Conservation (phyloP, 768 basidiomycete genomes). For the Suillus variegatus region DNA sequence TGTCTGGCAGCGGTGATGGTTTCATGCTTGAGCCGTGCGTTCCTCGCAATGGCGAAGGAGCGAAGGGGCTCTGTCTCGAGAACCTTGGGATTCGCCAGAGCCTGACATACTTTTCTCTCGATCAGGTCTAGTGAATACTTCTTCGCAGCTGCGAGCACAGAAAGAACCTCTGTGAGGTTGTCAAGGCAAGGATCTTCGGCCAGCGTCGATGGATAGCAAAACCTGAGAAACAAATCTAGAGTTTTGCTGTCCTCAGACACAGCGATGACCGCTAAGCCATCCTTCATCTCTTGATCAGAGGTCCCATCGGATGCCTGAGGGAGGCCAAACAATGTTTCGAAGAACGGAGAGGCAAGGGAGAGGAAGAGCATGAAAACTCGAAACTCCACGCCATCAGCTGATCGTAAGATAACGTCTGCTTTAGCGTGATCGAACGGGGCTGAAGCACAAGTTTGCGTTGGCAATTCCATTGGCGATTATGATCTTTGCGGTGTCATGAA, state of each 20-base stretch:
- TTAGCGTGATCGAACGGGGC: slow-evolving; percentile 12
- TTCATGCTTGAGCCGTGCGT: slow-evolving; percentile 22
- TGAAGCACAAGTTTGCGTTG: neutral
- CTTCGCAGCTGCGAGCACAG: slow-evolving; percentile 20
- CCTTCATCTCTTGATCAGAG: slow-evolving; percentile 5
- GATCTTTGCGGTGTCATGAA: neutral
- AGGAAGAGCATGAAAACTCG: slow-evolving; percentile 29
- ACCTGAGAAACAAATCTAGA: slow-evolving; percentile 20
- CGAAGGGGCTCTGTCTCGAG: slow-evolving; percentile 22
- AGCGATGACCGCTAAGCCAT: slow-evolving; percentile 12
- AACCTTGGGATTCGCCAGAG: slow-evolving; percentile 15
- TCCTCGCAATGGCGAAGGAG: slow-evolving; percentile 29
- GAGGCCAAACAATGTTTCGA: slow-evolving; percentile 28
- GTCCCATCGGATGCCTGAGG: slow-evolving; percentile 18
- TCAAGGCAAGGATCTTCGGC: slow-evolving; percentile 20
- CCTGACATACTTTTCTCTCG: slow-evolving; percentile 16
- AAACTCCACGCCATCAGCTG: slow-evolving; percentile 27
- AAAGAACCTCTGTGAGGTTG: slow-evolving; percentile 20
- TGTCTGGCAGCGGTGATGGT: slow-evolving; percentile 24
- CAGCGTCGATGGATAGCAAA: slow-evolving; percentile 27
- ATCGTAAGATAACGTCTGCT: slow-evolving; percentile 17
- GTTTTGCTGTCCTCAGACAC: slow-evolving; percentile 22
- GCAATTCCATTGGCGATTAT: neutral
- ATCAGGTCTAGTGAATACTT: slow-evolving; percentile 26
- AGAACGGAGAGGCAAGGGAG: slow-evolving; percentile 30